Evolutionary conservation across 768 basidiomycete species (phyloP).

Genomic region (Gloeostereum incarnatum): DNA sequence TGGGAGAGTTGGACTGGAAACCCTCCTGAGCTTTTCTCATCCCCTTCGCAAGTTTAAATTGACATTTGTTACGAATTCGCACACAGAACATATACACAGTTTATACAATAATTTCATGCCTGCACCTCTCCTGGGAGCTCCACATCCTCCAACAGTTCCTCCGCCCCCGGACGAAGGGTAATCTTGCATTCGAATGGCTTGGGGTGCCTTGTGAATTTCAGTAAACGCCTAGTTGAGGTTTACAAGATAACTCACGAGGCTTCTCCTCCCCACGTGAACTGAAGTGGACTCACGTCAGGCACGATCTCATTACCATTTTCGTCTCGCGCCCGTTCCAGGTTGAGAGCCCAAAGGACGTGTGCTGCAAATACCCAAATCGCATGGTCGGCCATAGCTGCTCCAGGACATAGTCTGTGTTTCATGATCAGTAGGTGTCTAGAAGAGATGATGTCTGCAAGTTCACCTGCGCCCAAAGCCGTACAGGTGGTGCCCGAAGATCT

Average conservation of each 20-base stretch:
- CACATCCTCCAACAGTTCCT: too few relatives aligned
- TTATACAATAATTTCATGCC: too few relatives aligned
- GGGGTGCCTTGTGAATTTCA: too few relatives aligned
- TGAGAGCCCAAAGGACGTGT: conserved; percentile 1
- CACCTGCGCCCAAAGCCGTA: neutral
- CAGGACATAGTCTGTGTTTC: neutral
- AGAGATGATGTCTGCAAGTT: neutral
- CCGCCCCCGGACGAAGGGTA: too few relatives aligned
- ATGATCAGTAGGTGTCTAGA: neutral
- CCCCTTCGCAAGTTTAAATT: too few relatives aligned
- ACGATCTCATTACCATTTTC: neutral
- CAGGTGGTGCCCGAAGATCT: neutral
- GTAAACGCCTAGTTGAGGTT: too few relatives aligned
- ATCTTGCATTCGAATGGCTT: too few relatives aligned
- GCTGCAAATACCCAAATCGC: neutral
- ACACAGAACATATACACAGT: too few relatives aligned
- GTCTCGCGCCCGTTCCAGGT: neutral
- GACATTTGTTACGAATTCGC: too few relatives aligned
- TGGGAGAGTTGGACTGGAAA: too few relatives aligned
- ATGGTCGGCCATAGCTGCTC: neutral
- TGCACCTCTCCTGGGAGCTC: too few relatives aligned
- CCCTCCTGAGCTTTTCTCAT: too few relatives aligned
- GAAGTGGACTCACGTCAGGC: neutral
- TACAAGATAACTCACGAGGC: conserved; percentile 2
- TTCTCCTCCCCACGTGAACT: neutral